Evolutionary conservation across 139 green algal species (phyloP), one percentile per base, ranked within the genome.

Genomic region (Chlorella vulgaris): DNA sequence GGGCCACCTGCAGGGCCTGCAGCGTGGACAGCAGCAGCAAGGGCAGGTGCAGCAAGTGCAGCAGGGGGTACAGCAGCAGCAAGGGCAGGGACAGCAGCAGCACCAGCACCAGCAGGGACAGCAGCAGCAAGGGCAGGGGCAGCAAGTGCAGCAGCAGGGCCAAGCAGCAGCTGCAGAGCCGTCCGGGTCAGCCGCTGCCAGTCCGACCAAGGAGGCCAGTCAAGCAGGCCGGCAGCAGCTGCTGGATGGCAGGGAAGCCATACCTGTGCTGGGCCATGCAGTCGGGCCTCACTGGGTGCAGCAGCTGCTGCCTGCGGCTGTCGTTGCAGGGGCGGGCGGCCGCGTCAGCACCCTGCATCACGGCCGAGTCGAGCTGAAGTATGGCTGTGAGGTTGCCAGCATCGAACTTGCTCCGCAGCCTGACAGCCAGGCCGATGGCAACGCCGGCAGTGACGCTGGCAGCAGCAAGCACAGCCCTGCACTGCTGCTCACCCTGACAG

Each of bases 201-300:
- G n/a, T n/a, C n/a, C n/a, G n/a, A n/a, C n/a, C n/a, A n/a, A n/a
- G n/a, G n/a, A n/a, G n/a, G n/a, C n/a, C n/a, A n/a, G n/a, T n/a
- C n/a, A n/a, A n/a, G n/a, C n/a, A n/a, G n/a, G n/a, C n/a, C n/a
- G n/a, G n/a, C n/a, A n/a, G n/a, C n/a, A n/a, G n/a, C n/a, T n/a
- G n/a, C n/a, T n/a, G n/a, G n/a, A n/a, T n/a, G n/a, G n/a, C n/a
- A n/a, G n/a, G n/a, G n/a, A n/a, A n/a, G n/a, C n/a, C n/a, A n/a
- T n/a, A n/a, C n/a, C n/a, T n/a, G 43, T 81, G 67, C 61, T 82
- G 82, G 89, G 89, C 18, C 86, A 89, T 78, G 89, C 88, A 8
- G 90, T 90, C 67, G 88, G 89, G 8, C 87, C 90, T 22, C 86
- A 80, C n/a, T 93, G 88, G 88, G 73, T 87, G 18, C 38, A 78